These are phyloP conservation scores for Cinnamomum micranthum DNA, from an alignment of 164 flowering plant species.

Conservation along the genomic window DNA sequence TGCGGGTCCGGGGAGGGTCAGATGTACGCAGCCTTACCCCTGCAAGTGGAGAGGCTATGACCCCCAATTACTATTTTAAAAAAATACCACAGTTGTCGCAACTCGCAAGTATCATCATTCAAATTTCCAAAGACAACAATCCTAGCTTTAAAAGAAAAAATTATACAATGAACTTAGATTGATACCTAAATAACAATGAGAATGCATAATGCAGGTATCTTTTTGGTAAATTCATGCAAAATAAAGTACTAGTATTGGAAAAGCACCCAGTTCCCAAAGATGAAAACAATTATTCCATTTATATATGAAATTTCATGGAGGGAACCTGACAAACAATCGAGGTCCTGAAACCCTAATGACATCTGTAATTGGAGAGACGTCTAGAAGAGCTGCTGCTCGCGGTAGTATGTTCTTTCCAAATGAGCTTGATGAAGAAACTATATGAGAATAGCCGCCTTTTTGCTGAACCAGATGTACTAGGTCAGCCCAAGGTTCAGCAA, in stretches of 20 bases:
- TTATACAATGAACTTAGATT: no score
- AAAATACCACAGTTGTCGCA: no score
- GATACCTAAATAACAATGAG: neutral
- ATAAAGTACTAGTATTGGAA: neutral
- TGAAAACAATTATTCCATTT: neutral
- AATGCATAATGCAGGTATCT: no score
- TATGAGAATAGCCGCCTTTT: slow-evolving; percentile 63
- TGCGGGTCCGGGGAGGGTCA: no score
- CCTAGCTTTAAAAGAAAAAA: neutral
- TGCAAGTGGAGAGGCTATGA: no score
- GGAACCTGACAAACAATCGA: slow-evolving; percentile 70
- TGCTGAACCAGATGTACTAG: slow-evolving; percentile 73
- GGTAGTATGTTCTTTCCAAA: slow-evolving; percentile 92
- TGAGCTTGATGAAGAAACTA: slow-evolving; percentile 77
- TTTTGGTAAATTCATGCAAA: neutral
- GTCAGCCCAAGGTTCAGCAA: slow-evolving; percentile 96
- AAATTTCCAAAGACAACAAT: neutral
- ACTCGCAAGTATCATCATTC: no score
- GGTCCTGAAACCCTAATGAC: slow-evolving; percentile 59
- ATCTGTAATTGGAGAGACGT: slow-evolving; percentile 93
- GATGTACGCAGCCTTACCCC: no score
- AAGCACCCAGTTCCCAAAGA: neutral
- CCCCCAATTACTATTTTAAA: no score
- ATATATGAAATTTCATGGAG: neutral
- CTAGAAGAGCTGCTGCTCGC: slow-evolving; percentile 90